Evolutionary conservation across 345 rosid species (phyloP).

Genomic region (Erysimum cheiranthoides): DNA sequence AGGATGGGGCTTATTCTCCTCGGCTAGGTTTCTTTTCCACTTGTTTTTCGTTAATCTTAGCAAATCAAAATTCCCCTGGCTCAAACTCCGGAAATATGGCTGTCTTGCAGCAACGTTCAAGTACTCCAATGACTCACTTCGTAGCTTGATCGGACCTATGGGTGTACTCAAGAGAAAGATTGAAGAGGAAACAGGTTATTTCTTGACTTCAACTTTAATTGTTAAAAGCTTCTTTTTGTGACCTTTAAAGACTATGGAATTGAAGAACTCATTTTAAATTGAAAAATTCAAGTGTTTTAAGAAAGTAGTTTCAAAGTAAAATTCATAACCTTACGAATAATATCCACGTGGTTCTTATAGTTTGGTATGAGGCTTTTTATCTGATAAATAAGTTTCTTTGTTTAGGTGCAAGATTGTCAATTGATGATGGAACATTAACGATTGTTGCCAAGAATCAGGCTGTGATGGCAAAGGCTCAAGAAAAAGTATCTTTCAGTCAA

Average conservation of each 20-base stretch:
- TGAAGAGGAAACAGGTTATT: slow-evolving; percentile 92
- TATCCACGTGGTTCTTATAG: slow-evolving; percentile 1
- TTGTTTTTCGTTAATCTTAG: slow-evolving; percentile 5
- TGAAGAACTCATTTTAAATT: slow-evolving; percentile 8
- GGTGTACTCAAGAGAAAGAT: slow-evolving; percentile 80
- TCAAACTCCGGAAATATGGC: slow-evolving; percentile 16
- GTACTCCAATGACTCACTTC: slow-evolving; percentile 83
- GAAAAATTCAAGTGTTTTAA: slow-evolving; percentile 7
- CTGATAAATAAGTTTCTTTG: slow-evolving; percentile 1
- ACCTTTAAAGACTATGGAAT: neutral
- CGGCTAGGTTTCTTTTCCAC: slow-evolving; percentile 64
- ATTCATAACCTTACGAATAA: neutral
- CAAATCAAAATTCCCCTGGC: neutral
- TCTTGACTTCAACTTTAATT: slow-evolving; percentile 3
- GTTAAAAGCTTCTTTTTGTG: slow-evolving; percentile 16
- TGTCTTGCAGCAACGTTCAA: slow-evolving; percentile 68
- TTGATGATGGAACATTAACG: slow-evolving; percentile 83
- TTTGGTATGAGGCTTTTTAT: slow-evolving; percentile 3
- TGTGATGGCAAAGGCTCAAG: slow-evolving; percentile 80
- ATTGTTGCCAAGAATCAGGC: slow-evolving; percentile 77
- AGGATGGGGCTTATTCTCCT: slow-evolving; percentile 60
- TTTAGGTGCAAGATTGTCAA: slow-evolving; percentile 77
- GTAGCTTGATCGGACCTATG: slow-evolving; percentile 87
- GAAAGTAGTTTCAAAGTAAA: neutral
- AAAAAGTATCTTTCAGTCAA: slow-evolving; percentile 59